Base-by-base conservation (phyloP, 2,329 filamentous ascomycete species). In the Sordariomycetes sp. region DNA sequence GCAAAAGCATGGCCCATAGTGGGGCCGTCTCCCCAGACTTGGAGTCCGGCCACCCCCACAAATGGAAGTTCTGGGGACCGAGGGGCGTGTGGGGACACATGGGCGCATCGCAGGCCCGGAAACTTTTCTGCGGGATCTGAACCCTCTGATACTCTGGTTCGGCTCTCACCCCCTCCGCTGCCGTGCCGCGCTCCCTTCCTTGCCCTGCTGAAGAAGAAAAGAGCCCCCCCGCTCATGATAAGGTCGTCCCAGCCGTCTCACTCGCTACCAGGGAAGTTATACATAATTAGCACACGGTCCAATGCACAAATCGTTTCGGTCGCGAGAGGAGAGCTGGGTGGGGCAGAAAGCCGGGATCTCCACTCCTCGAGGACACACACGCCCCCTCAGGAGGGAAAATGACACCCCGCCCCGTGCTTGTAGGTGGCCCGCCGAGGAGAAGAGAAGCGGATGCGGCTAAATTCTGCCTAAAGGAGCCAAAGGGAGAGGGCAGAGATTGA, bases 51-150 rank as follows among this genome's bases (percentile, higher is more conserved):
- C 46, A 50, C 46, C 46, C 46, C 46, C 46, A 20, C 46, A 50
- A 20, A 50, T 22, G 20, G 10, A 2, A 24, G n/a, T 50, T 22
- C 22, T 43, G 37, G 14, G 37, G 37, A 35, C 25, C 35, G n/a
- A 25, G 55, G 46, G 55, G 28, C 18, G 43, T 24, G 46, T 35
- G 28, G 22, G 24, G 55, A n/a, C 55, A 46, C 48, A 37, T 57
- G 55, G 43, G 55, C 55, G 55, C 55, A 57, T 57, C 55, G 55
- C 48, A 57, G 55, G 55, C 48, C 55, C 55, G 55, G 55, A 52
- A 51, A 57, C 55, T 57, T 57, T 35, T 14, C 16, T 7, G 7
- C 14, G 32, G 16, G 28, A n/a, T n/a, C n/a, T n/a, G 43, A 50
- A 24, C 55, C 40, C 43, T 10, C 55, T 43, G 24, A 14, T 12